Conservation (phyloP, 2,329 filamentous ascomycete species). For the Epichloe uncinata region DNA sequence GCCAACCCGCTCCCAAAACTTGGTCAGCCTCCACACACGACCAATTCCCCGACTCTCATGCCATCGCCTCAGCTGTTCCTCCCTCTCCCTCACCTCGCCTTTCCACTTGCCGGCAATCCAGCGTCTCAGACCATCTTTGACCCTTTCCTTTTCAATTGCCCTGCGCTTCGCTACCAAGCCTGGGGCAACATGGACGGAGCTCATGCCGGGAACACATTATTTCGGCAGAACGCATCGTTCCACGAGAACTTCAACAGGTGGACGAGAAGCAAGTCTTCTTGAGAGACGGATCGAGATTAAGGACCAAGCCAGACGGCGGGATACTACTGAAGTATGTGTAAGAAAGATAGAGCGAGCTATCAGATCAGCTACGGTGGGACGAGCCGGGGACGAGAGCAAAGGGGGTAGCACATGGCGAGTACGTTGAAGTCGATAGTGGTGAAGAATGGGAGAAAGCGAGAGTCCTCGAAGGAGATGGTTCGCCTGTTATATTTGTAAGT, state of each 20-base stretch:
- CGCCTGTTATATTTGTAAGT: constrained; percentile 28
- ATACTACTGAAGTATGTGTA: constrained; percentile 51
- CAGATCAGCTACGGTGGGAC: constrained; percentile 48
- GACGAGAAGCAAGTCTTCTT: constrained; percentile 45
- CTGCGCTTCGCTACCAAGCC: constrained; percentile 48
- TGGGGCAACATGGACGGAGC: constrained; percentile 36
- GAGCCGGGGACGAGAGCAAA: constrained; percentile 40
- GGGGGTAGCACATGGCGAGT: constrained; percentile 40
- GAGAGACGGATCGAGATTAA: constrained; percentile 53
- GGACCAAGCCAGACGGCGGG: constrained; percentile 47
- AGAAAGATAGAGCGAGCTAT: constrained; percentile 53
- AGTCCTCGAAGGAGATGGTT: constrained; percentile 49
- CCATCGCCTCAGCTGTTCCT: constrained; percentile 31
- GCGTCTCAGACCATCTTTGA: constrained; percentile 52
- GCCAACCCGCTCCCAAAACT: constrained; percentile 53
- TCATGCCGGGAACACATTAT: constrained; percentile 43
- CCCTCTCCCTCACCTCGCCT: constrained; percentile 35
- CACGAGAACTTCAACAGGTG: constrained; percentile 46
- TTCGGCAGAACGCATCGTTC: constrained; percentile 50
- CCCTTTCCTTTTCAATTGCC: constrained; percentile 50
- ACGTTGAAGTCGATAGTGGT: constrained; percentile 45
- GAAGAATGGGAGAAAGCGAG: constrained; percentile 51
- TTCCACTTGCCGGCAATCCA: constrained; percentile 51
- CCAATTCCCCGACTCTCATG: constrained; percentile 40
- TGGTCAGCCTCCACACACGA: constrained; percentile 46